Conservation (phyloP, 768 basidiomycete species). For the Leccinum rimulosum region DNA sequence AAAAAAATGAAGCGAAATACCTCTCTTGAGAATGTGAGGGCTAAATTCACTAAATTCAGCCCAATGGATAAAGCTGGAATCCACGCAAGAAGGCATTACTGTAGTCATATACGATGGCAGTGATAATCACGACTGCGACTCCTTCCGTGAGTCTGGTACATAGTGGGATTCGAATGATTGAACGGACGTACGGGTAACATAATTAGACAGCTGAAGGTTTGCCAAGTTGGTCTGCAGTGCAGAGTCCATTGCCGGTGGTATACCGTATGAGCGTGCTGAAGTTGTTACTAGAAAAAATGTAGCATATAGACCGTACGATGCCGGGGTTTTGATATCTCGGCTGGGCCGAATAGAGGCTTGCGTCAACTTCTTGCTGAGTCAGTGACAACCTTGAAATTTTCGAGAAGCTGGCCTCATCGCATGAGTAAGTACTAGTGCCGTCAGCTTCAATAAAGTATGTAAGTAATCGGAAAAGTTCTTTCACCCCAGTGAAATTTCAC, state of each 20-base stretch:
- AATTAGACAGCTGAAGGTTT: not conserved
- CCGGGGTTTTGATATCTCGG: too few relatives aligned
- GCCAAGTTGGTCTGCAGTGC: not conserved
- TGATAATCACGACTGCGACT: not conserved
- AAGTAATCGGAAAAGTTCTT: too few relatives aligned
- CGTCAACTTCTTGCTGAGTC: too few relatives aligned
- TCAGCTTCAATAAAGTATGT: too few relatives aligned
- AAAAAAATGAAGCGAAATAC: constrained; percentile 1
- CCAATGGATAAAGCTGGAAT: not conserved
- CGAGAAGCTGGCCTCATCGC: too few relatives aligned
- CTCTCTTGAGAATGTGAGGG: constrained; percentile 11
- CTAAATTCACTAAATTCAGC: not conserved
- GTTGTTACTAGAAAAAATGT: not conserved
- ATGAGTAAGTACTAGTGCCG: too few relatives aligned
- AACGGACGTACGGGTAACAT: not conserved
- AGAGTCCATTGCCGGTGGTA: not conserved
- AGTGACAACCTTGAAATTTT: too few relatives aligned
- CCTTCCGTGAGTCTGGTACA: not conserved
- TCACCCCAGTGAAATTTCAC: too few relatives aligned
- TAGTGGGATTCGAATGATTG: not conserved
- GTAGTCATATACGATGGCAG: not conserved
- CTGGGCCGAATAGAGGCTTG: too few relatives aligned
- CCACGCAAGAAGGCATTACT: not conserved
- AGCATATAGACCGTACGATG: too few relatives aligned
- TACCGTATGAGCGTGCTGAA: not conserved